Percentiles rank a stretch among this genome's conserved stretches.
phyloP scores from a whole-genome alignment of 2,329 filamentous ascomycete species.

The Arthrobotrys sinensis region DNA sequence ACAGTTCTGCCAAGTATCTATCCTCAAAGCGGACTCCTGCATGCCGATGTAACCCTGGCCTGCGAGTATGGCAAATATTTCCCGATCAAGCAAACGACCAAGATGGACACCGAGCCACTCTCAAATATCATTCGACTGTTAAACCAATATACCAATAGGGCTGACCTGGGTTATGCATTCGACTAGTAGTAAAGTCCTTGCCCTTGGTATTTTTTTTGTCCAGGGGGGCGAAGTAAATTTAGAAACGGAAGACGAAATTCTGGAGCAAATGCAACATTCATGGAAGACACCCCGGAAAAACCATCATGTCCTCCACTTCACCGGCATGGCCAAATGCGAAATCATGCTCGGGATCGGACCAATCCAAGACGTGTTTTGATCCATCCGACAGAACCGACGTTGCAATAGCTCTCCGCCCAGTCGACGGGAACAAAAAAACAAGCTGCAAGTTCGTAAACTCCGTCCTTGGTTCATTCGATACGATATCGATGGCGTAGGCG shows the following conservation, averaged over 20 bases:
- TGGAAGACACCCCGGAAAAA: constrained; percentile 10
- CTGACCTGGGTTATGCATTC: constrained; percentile 4
- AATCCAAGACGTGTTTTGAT: constrained; percentile 1
- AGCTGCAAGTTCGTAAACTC: constrained; percentile 18
- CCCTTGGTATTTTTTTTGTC: neutral
- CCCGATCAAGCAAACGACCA: constrained; percentile 1
- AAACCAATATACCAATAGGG: constrained; percentile 34
- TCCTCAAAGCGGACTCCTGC: constrained; percentile 22
- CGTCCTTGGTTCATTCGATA: constrained; percentile 18
- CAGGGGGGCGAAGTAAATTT: constrained; percentile 26
- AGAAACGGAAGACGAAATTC: constrained; percentile 36
- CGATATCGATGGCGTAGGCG: constrained; percentile 18
- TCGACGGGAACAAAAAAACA: constrained; percentile 6
- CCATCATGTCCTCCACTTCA: neutral
- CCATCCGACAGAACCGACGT: constrained; percentile 38
- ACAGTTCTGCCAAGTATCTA: constrained; percentile 10
- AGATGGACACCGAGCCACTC: constrained; percentile 14
- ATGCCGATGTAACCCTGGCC: constrained; percentile 48
- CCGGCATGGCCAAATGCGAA: constrained; percentile 15
- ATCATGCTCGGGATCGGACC: constrained; percentile 4
- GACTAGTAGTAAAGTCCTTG: neutral
- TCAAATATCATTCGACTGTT: constrained; percentile 11
- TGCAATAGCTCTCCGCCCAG: constrained; percentile 38
- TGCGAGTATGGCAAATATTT: constrained; percentile 32
- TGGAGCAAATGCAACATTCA: constrained; percentile 45